Evolutionary conservation across 495 filamentous ascomycete species (phyloP).

Genomic region (Astrothelium macrocarpum): DNA sequence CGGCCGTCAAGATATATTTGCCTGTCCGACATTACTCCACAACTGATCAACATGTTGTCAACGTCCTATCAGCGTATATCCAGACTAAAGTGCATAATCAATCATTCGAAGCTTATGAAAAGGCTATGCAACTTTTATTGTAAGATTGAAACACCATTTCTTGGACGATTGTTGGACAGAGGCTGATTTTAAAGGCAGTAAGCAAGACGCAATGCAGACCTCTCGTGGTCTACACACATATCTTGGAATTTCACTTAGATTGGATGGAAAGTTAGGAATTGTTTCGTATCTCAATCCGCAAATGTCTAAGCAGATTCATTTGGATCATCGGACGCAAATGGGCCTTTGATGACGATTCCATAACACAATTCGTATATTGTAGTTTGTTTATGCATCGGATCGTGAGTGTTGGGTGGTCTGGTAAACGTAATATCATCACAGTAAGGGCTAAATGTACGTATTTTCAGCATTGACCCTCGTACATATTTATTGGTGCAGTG

Average conservation of each 20-base stretch:
- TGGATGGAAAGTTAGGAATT: background rate
- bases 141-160: background rate
- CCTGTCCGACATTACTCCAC: background rate
- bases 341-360: too few species aligned
- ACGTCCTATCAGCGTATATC: background rate
- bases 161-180: too few species aligned
- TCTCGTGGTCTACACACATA: background rate
- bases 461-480: too few species aligned
- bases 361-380: too few species aligned
- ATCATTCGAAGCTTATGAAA: background rate
- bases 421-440: too few species aligned
- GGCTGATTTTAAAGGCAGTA: background rate
- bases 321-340: too few species aligned
- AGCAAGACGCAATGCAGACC: background rate
- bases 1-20: background rate
- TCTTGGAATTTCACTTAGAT: background rate
- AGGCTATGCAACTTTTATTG: background rate
- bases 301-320: background rate
- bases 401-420: too few species aligned
- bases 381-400: too few species aligned
- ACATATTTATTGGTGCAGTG: too few species aligned
- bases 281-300: constrained; percentile 1
- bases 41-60: background rate
- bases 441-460: too few species aligned
- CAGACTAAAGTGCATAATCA: background rate